Base-by-base conservation (phyloP, 495 filamentous ascomycete genomes). In the Daldinia loculata region DNA sequence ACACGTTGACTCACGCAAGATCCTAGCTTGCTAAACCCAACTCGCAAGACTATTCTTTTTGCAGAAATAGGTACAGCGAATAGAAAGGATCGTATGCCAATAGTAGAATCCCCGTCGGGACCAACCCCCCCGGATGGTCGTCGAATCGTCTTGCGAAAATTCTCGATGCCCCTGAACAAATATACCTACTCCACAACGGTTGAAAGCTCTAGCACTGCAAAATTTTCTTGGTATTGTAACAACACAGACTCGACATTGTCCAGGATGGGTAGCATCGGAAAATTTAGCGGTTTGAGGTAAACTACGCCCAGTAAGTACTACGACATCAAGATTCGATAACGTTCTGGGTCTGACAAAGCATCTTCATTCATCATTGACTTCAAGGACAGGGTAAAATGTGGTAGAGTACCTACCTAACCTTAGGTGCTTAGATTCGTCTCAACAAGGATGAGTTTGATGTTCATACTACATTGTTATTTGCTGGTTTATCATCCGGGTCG, bases 221-320 rank as follows among this genome's bases (percentile, higher is more conserved):
- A 48, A 22, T 24, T 22, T 48, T 48, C 43, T 48, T 5, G 38
- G 53, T 22, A 48, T 48, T 12, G 27, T 6, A 48, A 24, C 19
- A 48, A 24, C 55, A 55, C 43, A 36, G 43, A 45, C 43, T 58
- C 11, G 15, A 51, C 26, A 8, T 6, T 7, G 11, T 30, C 41
- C 26, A 48, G 43, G 60, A 48, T 53, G 14, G 22, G 59, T 53
- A 14, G 4, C 17, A 59, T 36, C 17, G 14, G 55, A 55, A 19
- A 6, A 14, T 9, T 27, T 36, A 59, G 60, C 8, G 1, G 60
- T 63, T 63, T 59, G 53, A 55, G 26, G 36, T 69, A 45, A 17
- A 63, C 38, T 45, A 32, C 32, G 34, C 19, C 26, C 6, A 41
- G 15, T 43, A 6, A 41, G 15, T 43, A 6, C 34, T 29, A 53